Conservation (phyloP, 2,329 filamentous ascomycete genomes). For the Pestalotiopsis sp. region DNA sequence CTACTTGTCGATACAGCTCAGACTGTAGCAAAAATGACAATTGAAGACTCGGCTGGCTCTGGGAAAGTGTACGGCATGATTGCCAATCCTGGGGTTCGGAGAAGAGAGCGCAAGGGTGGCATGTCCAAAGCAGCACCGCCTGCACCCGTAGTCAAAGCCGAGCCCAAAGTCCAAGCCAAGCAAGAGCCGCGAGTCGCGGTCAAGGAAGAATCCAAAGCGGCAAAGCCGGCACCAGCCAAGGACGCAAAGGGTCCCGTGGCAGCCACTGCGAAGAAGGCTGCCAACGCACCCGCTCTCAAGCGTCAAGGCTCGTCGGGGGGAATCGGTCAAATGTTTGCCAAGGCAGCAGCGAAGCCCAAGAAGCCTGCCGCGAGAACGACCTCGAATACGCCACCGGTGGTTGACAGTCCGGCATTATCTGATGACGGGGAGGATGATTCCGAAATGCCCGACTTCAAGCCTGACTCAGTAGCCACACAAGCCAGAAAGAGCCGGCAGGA, state of each 20-base stretch:
- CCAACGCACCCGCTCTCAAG: constrained; percentile 47
- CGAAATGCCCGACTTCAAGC: constrained; percentile 24
- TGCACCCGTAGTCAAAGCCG: constrained; percentile 27
- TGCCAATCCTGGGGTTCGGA: constrained; percentile 68
- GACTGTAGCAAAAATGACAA: constrained; percentile 59
- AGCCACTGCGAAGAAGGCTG: constrained; percentile 43
- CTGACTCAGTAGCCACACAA: constrained; percentile 25
- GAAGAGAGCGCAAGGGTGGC: constrained; percentile 46
- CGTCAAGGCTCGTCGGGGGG: constrained; percentile 40
- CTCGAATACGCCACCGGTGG: constrained; percentile 17
- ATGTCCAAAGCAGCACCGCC: constrained; percentile 27
- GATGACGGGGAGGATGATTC: constrained; percentile 36
- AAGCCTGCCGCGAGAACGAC: constrained; percentile 25
- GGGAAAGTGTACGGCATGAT: constrained; percentile 74
- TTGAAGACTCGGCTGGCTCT: constrained; percentile 58
- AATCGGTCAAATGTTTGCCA: constrained; percentile 38
- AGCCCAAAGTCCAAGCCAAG: constrained; percentile 29
- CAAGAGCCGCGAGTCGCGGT: constrained; percentile 40
- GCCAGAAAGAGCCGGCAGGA: constrained; percentile 30
- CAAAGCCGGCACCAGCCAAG: constrained; percentile 27
- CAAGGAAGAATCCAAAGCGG: constrained; percentile 39
- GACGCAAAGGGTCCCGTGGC: constrained; percentile 27
- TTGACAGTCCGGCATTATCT: constrained; percentile 30
- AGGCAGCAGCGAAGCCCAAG: constrained; percentile 33
- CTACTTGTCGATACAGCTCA: constrained; percentile 71